Evolutionary conservation across 225 moss, liverwort and hornwort genomes (phyloP).

Genomic region (Physcomitrellopsis africana): DNA sequence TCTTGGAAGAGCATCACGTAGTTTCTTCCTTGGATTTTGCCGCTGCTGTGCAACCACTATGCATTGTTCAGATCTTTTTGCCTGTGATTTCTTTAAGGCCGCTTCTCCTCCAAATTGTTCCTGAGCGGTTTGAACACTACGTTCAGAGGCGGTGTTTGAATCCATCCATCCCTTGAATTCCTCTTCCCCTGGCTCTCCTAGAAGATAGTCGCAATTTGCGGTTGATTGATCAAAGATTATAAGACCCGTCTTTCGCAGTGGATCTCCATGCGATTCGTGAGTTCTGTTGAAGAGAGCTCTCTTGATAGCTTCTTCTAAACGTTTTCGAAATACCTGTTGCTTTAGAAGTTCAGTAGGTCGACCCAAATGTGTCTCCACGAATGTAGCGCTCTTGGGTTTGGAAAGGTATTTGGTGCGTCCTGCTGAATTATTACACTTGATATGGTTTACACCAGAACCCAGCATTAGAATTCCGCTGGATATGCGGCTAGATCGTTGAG

Average conservation of each 20-base stretch:
- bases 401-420: not conserved
- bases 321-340: not conserved
- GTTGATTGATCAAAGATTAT: not conserved
- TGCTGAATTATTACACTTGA: not conserved
- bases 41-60: not conserved
- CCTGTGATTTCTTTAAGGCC: not conserved
- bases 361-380: not conserved
- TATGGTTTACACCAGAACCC: not conserved
- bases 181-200: not conserved
- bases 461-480: not conserved
- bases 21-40: not conserved
- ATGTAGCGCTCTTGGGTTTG: not conserved
- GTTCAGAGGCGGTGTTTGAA: not conserved
- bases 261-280: not conserved
- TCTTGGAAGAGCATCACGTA: not conserved
- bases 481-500: not conserved
- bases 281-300: too few relatives aligned
- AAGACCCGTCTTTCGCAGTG: not conserved
- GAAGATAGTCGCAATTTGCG: not conserved
- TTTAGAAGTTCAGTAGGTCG: not conserved
- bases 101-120: too few relatives aligned
- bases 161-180: too few relatives aligned
- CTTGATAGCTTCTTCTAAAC: not conserved
- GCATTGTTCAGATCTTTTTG: not conserved
- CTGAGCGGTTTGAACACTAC: too few relatives aligned